Evolutionary conservation across 306 rosid genomes (phyloP).

Genomic region (Astragalus membranaceus): DNA sequence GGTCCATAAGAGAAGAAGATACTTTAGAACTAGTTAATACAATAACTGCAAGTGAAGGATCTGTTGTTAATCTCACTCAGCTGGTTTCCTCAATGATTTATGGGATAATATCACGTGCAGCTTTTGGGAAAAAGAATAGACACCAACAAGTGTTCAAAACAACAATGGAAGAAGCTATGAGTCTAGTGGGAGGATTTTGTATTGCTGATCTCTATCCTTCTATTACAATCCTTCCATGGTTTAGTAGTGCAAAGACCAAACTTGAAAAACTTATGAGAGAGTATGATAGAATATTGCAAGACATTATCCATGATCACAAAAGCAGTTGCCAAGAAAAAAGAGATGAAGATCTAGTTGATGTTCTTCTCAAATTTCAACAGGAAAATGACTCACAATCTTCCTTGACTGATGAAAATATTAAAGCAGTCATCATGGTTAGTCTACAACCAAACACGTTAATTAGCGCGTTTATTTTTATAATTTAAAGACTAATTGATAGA

Average conservation of each 20-base stretch:
- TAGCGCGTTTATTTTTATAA: no score
- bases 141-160: not conserved
- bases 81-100: not conserved
- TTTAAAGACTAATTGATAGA: not conserved
- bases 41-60: conserved; percentile 21
- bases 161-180: not conserved
- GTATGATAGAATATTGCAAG: conserved; percentile 2
- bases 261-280: not conserved
- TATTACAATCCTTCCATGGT: not conserved
- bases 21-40: not conserved
- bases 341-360: conserved; percentile 25
- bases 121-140: conserved; percentile 5
- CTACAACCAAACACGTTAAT: no score
- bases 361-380: conserved; percentile 21
- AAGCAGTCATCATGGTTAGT: conserved; percentile 28
- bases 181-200: not conserved
- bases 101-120: not conserved
- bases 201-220: conserved; percentile 27
- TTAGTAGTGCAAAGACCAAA: not conserved
- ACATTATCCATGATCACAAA: conserved; percentile 13
- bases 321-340: not conserved
- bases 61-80: conserved; percentile 10
- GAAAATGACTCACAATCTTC: not conserved
- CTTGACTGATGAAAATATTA: conserved; percentile 8
- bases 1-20: conserved; percentile 25